phyloP scores from a whole-genome alignment of 192 early-diverging fungal species.

The Spizellomyces sp. region DNA sequence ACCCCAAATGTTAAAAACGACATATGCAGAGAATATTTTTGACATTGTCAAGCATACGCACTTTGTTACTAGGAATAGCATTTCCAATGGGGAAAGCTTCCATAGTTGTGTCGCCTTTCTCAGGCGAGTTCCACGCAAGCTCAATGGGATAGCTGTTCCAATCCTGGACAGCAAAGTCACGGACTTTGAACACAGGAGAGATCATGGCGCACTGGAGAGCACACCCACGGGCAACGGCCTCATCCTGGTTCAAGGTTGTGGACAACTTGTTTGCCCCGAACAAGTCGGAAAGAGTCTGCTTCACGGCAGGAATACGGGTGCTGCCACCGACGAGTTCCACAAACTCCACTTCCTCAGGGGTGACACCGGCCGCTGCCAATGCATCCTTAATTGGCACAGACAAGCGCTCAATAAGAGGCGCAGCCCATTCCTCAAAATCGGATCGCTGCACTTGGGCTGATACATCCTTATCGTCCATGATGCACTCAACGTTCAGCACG shows the following conservation, averaged over 20 bases:
- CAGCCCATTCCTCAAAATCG: conserved; percentile 83
- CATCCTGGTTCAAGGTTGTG: conserved; percentile 96
- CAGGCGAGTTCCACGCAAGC: conserved; percentile 84
- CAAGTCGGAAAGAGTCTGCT: conserved; percentile 83
- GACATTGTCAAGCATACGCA: neutral
- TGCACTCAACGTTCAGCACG: conserved; percentile 90
- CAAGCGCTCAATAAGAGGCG: conserved; percentile 72
- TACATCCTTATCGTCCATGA: conserved; percentile 97
- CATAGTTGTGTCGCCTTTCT: conserved; percentile 71
- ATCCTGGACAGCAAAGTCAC: conserved; percentile 93
- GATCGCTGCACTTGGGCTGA: conserved; percentile 76
- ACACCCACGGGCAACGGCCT: conserved; percentile 94
- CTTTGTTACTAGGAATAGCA: conserved; percentile 83
- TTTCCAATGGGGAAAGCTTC: conserved; percentile 88
- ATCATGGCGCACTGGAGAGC: conserved; percentile 97
- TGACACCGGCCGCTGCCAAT: conserved; percentile 72
- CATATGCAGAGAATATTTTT: neutral
- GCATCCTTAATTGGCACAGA: conserved; percentile 75
- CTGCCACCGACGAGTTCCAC: conserved; percentile 94
- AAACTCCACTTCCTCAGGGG: conserved; percentile 84
- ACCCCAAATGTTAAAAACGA: neutral
- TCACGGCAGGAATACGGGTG: conserved; percentile 93
- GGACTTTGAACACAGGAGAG: conserved; percentile 96
- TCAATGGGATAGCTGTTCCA: conserved; percentile 86
- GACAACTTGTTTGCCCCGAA: conserved; percentile 78